Percentiles rank a stretch among this genome's conserved stretches.
These are phyloP conservation scores for Sphaceloma murrayae DNA, from an alignment of 2,329 filamentous ascomycete genomes.

Conservation along the genomic window DNA sequence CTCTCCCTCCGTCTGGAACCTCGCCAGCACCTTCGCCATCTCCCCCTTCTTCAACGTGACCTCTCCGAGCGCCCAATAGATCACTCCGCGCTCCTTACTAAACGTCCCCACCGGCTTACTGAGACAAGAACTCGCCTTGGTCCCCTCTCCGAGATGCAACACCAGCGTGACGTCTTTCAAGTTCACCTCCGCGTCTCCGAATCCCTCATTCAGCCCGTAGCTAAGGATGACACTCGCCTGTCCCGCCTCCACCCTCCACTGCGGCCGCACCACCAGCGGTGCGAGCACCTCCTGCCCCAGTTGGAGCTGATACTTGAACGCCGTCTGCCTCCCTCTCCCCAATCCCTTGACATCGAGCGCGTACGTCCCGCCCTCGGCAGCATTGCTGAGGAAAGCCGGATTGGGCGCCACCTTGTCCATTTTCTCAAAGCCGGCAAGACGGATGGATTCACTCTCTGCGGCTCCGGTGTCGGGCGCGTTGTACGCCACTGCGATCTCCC, in stretches of 20 bases:
- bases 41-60: slow-evolving; percentile 53
- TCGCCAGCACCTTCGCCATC: slow-evolving; percentile 67
- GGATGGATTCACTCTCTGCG: slow-evolving; percentile 52
- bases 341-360: slow-evolving; percentile 63
- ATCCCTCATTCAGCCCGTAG: slow-evolving; percentile 73
- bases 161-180: slow-evolving; percentile 68
- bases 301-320: slow-evolving; percentile 88
- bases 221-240: slow-evolving; percentile 80
- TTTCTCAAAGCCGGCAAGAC: slow-evolving; percentile 77
- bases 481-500: slow-evolving; percentile 82
- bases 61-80: slow-evolving; percentile 74
- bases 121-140: slow-evolving; percentile 56
- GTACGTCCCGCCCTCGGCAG: slow-evolving; percentile 63
- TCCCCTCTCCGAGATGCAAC: slow-evolving; percentile 57
- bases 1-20: slow-evolving; percentile 64
- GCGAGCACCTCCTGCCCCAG: slow-evolving; percentile 56
- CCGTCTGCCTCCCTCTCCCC: slow-evolving; percentile 53
- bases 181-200: slow-evolving; percentile 38
- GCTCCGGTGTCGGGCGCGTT: slow-evolving; percentile 48
- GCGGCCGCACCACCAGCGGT: slow-evolving; percentile 62
- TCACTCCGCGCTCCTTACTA: slow-evolving; percentile 62
- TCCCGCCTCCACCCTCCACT: slow-evolving; percentile 74
- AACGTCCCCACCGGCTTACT: slow-evolving; percentile 75
- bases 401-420: slow-evolving; percentile 92
- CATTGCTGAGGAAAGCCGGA: slow-evolving; percentile 74